Evolutionary conservation across 371 early-diverging fungal species (phyloP), one percentile per base, ranked within the genome.

Genomic region (Mucor saturninus): DNA sequence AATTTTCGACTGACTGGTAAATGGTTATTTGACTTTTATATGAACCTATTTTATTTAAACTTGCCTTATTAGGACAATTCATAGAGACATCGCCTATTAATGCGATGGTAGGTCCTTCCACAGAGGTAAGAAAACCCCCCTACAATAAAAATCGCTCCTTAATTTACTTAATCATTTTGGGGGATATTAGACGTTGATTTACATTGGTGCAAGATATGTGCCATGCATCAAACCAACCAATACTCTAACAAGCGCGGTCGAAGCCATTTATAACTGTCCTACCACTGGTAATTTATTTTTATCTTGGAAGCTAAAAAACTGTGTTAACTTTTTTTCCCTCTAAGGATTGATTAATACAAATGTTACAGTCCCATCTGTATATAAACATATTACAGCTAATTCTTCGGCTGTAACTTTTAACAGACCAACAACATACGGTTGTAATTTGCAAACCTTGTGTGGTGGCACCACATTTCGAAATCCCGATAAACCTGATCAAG

Each of bases 401-500:
- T 26, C 15, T 8, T 31, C 30, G 2, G 13, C n/a, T 51, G 6
- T 32, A 5, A 11, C 2, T 31, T 14, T 26, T 7, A 14, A 32
- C 8, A 32, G 39, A 7, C 21, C 21, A 8, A 6, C 29, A 38
- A 10, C 35, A 10, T 13, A 38, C 4, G 13, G 31, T 9, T 62
- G 62, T 13, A 2, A 37, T 32, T 30, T 62, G 9, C 31, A 55
- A 38, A n/a, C 7, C 7, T 13, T 62, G 0, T 62, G 62, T 15
- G 62, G 62, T n/a, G 62, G 56, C 3, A 59, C 64, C 39, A n/a
- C 64, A 51, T 63, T 83, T 69, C 5, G 61, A 49, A 21, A 56
- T 53, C 8, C 67, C 4, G 55, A 56, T 42, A 51, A 76, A 62
- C 81, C 86, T 1, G 74, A 91, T 67, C 92, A 92, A 65, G 89